Evolutionary conservation across 2,329 filamentous ascomycete genomes (phyloP), one percentile per base, ranked within the genome.

Genomic region (Xylaria sp.): DNA sequence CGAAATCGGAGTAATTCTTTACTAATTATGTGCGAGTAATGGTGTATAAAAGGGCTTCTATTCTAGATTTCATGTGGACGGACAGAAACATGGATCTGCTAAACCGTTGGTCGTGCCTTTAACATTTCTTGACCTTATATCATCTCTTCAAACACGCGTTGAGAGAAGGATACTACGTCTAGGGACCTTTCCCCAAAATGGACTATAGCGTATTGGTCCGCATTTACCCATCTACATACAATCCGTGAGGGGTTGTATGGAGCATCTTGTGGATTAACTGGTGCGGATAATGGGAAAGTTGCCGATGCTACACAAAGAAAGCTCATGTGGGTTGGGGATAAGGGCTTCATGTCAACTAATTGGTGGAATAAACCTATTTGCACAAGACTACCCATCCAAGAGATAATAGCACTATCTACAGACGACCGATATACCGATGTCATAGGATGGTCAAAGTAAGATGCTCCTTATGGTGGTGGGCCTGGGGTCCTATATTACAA

Each of bases 361-460:
- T 75, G 73, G 72, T 74, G 72, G 69, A 59, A 71, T 63, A 65
- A 63, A 48, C 32, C 12, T 3, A 18, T 51, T 50, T 56, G 58
- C 39, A 65, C 59, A 46, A 18, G 20, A 18, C 41, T 46, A 46
- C 41, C 15, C 41, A 46, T 54, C 54, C 23, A 56, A 39, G 39
- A 37, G 10, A n/a, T 28, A 52, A 28, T 37, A 20, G 37, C 37
- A 28, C 34, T 4, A 55, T 28, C 51, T 54, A 37, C 25, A 25
- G 34, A 32, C 13, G 39, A 18, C 10, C n/a, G 46, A 59, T 52
- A 39, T 52, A 37, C 55, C 32, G 44, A 46, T 46, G 6, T 46
- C 7, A n/a, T 46, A 18, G 18, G 13, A 46, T 46, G 18, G 15
- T 46, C 13, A 18, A 44, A 46, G 6, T n/a, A 18, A 7, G 41